phyloP scores from a whole-genome alignment of 2,329 filamentous ascomycete species.

The Sporothrix luriei region DNA sequence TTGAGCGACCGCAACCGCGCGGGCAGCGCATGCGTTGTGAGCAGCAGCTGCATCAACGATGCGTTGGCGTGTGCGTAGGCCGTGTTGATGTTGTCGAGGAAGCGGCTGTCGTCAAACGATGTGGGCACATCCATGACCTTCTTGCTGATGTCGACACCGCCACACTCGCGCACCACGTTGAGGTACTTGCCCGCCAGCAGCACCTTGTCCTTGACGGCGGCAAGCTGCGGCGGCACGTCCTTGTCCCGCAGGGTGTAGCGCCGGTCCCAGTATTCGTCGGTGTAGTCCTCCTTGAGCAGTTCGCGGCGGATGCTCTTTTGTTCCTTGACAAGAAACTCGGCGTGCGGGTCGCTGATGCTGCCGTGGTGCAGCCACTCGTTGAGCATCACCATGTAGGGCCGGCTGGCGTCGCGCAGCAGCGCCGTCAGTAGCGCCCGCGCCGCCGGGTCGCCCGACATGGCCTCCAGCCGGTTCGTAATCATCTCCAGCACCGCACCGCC shows the following conservation, averaged over 20 bases:
- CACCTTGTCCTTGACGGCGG: slow-evolving; percentile 90
- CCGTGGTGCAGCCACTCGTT: slow-evolving; percentile 99
- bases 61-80: slow-evolving; percentile 96
- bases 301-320: slow-evolving; percentile 93
- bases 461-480: slow-evolving; percentile 79
- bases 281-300: slow-evolving; percentile 91
- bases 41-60: slow-evolving; percentile 83
- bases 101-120: slow-evolving; percentile 88
- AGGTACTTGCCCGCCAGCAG: slow-evolving; percentile 95
- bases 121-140: slow-evolving; percentile 84
- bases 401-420: slow-evolving; percentile 81
- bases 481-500: slow-evolving; percentile 92
- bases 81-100: slow-evolving; percentile 92
- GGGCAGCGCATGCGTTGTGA: slow-evolving; percentile 90
- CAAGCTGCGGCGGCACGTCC: slow-evolving; percentile 88
- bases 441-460: slow-evolving; percentile 91
- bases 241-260: slow-evolving; percentile 92
- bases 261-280: slow-evolving; percentile 98
- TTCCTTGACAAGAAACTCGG: slow-evolving; percentile 92
- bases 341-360: slow-evolving; percentile 89
- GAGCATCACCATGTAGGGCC: slow-evolving; percentile 96
- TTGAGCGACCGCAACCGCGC: slow-evolving; percentile 87
- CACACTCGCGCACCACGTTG: slow-evolving; percentile 95
- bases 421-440: slow-evolving; percentile 80
- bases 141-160: slow-evolving; percentile 90